Base-by-base conservation (phyloP, 1,139 yeast species). In the Chernovozyma aurita region DNA sequence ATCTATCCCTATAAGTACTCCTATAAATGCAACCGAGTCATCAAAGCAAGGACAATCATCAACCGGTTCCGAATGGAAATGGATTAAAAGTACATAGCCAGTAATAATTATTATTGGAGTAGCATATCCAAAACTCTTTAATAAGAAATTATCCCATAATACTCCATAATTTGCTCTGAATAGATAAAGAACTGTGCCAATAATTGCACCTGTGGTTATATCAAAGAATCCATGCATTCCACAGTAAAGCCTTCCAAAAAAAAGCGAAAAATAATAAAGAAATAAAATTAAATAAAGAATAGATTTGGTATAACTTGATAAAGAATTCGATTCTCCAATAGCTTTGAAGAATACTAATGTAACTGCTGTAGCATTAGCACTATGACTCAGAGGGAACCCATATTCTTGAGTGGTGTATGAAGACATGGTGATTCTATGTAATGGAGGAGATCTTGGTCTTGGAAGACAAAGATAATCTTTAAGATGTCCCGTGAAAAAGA, bases 221-320 rank as follows among this genome's bases (percentile, higher is more conserved):
- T 92, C 98, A 24, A 85, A 61, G 43, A 85, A 76, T 2, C 98
- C 98, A 59, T 92, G 98, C 98, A 92, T 92, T 4, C 98, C 98
- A 57, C 97, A 90, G 60, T 92, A 92, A 6, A 92, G 56, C 39
- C 98, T 68, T 21, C 98, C 98, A 44, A 78, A 59, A 1, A 85
- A 76, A 44, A 92, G 66, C 9, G 94, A 79, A 18, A 68, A 43
- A 51, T 80, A 83, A 54, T 90, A 88, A 13, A 74, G 31, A 2
- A 59, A 42, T 29, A 59, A 48, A 42, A 17, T 42, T 42, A 21
- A 52, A 39, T 17, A 53, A 31, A 16, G 36, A 12, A 24, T 36
- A 35, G 38, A 12, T 17, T 26, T 25, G 33, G 34, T 24, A 16
- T 6, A 7, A 16, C 8, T 16, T 12, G 18, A 16, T 21, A 53